Evolutionary conservation across 1,284 basidiomycete species (phyloP).

Genomic region (Ganoderma boninense): DNA sequence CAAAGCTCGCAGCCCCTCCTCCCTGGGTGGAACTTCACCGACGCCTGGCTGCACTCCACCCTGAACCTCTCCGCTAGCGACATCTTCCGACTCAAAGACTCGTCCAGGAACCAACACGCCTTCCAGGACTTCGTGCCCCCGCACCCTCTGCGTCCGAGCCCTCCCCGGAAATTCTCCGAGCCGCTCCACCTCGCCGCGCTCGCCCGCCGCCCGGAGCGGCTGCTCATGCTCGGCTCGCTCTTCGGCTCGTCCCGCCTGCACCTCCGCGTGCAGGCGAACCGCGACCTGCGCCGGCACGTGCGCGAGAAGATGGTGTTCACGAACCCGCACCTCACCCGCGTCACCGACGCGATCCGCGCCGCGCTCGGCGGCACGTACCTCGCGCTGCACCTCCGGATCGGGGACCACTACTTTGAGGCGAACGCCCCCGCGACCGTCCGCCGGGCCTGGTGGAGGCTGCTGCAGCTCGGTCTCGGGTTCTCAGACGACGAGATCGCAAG

Average conservation of each 20-base stretch:
- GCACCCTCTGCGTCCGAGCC: constrained; percentile 11
- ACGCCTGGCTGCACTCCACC: constrained; percentile 53
- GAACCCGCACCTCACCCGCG: constrained; percentile 53
- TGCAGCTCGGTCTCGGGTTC: constrained; percentile 53
- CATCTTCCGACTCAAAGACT: constrained; percentile 59
- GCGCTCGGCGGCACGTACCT: constrained; percentile 63
- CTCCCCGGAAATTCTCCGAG: constrained; percentile 47
- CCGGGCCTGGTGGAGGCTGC: constrained; percentile 63
- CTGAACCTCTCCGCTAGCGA: constrained; percentile 51
- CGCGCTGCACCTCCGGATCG: constrained; percentile 71
- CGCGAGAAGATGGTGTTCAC: constrained; percentile 61
- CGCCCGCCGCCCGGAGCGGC: constrained; percentile 47
- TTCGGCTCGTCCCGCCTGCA: constrained; percentile 74
- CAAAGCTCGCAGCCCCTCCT: constrained; percentile 49
- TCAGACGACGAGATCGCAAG: constrained; percentile 46
- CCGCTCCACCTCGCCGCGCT: constrained; percentile 55
- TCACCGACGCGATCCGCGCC: constrained; percentile 51
- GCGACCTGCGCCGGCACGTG: constrained; percentile 51
- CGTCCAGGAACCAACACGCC: constrained; percentile 66
- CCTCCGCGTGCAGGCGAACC: constrained; percentile 50
- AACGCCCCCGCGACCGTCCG: constrained; percentile 53
- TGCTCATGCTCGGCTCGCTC: constrained; percentile 71
- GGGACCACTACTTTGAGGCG: constrained; percentile 67
- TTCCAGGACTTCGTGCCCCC: constrained; percentile 62
- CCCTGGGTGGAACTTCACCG: constrained; percentile 56